Percentiles rank a stretch among this genome's conserved stretches.
Evolutionary conservation across 345 rosid species (phyloP).

Genomic region (Eucalyptus rudis): DNA sequence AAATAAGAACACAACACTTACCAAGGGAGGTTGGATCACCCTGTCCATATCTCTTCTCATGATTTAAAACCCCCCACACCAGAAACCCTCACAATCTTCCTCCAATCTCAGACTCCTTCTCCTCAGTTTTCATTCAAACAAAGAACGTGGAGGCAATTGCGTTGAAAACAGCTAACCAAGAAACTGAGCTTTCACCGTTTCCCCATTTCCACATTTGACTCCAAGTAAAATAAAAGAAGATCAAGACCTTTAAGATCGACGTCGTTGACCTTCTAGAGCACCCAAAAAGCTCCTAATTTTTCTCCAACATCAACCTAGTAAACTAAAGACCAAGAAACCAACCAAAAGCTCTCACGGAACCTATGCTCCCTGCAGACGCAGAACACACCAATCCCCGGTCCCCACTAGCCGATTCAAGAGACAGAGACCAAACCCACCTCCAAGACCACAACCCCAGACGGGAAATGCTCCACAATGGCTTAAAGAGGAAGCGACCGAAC

Average conservation of each 20-base stretch:
- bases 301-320: not conserved
- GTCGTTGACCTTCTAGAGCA: not conserved
- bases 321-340: not conserved
- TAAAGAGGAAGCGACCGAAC: not conserved
- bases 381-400: not conserved
- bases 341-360: not conserved
- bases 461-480: conserved; percentile 2
- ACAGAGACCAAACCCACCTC: conserved; percentile 8
- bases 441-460: conserved; percentile 13
- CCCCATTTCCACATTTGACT: not conserved
- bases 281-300: not conserved
- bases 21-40: conserved; percentile 69
- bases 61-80: conserved; percentile 1
- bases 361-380: not conserved
- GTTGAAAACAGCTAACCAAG: not conserved
- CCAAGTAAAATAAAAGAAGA: not conserved
- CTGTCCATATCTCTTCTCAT: conserved; percentile 36
- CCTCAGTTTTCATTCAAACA: not conserved
- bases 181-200: not conserved
- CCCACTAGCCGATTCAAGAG: not conserved
- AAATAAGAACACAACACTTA: conserved; percentile 7
- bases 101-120: not conserved
- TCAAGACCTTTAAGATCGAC: not conserved
- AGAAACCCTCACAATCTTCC: conserved; percentile 8
- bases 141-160: not conserved